Conservation (phyloP, 2,329 filamentous ascomycete species). For the Colletotrichum gigasporum region DNA sequence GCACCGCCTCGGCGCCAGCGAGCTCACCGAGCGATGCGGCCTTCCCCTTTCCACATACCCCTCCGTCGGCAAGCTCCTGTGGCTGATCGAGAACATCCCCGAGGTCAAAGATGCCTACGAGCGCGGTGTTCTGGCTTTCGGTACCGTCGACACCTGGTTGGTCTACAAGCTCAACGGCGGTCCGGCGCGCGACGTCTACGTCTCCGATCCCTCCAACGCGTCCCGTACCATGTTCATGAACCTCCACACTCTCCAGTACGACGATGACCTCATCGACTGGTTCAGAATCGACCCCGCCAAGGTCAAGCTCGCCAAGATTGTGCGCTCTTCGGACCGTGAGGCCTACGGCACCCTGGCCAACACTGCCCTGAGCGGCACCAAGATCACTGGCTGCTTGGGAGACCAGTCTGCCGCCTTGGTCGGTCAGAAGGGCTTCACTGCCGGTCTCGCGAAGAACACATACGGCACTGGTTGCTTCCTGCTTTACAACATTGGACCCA, state of each 20-base stretch:
- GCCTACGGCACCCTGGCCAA: conserved; percentile 72
- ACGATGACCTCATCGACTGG: conserved; percentile 76
- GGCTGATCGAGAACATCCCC: conserved; percentile 76
- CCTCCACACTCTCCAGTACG: conserved; percentile 78
- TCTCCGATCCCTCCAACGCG: conserved; percentile 85
- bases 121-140: conserved; percentile 76
- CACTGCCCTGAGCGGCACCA: conserved; percentile 72
- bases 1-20: conserved; percentile 69
- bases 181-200: conserved; percentile 69
- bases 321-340: conserved; percentile 75
- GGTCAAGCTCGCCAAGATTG: conserved; percentile 78
- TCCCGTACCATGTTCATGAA: conserved; percentile 91
- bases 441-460: conserved; percentile 84
- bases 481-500: conserved; percentile 82
- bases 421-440: conserved; percentile 80
- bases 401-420: conserved; percentile 86
- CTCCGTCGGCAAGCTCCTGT: conserved; percentile 80
- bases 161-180: conserved; percentile 83
- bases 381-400: conserved; percentile 80
- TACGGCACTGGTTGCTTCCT: conserved; percentile 89
- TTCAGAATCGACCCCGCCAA: conserved; percentile 77
- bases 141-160: conserved; percentile 84
- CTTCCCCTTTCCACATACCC: conserved; percentile 85
- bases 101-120: conserved; percentile 77
- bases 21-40: conserved; percentile 75